These are phyloP conservation scores for Ocimum tenuiflorum DNA, from an alignment of 257 asterid species.

Conservation along the genomic window DNA sequence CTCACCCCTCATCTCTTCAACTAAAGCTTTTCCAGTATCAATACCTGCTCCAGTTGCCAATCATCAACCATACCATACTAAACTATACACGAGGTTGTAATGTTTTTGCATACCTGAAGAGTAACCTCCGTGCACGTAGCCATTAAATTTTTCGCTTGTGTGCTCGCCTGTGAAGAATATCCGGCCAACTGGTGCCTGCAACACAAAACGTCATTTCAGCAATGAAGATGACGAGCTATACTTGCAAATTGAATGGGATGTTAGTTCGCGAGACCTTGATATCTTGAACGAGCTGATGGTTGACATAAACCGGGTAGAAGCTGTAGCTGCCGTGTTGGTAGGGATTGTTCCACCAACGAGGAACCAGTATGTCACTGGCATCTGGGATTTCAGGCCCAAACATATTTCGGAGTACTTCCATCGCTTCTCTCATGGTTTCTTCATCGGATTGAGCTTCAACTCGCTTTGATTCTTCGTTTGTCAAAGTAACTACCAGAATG, in stretches of 20 bases:
- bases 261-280: constrained; percentile 62
- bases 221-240: neutral
- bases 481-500: constrained; percentile 74
- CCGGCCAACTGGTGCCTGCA: constrained; percentile 75
- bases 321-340: constrained; percentile 95
- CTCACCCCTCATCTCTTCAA: constrained; percentile 48
- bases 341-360: constrained; percentile 92
- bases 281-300: constrained; percentile 49
- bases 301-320: constrained; percentile 53
- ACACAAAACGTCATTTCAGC: neutral
- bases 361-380: constrained; percentile 68
- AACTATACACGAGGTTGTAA: neutral
- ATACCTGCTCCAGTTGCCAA: constrained; percentile 38
- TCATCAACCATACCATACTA: no score
- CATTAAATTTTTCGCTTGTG: constrained; percentile 70
- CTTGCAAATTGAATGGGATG: no score
- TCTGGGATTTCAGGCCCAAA: constrained; percentile 63
- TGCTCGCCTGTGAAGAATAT: constrained; percentile 80
- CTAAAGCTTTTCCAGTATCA: constrained; percentile 51
- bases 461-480: constrained; percentile 78
- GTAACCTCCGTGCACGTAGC: constrained; percentile 85
- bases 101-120: constrained; percentile 47
- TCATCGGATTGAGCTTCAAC: constrained; percentile 72
- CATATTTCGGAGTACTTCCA: constrained; percentile 76
- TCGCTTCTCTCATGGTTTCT: constrained; percentile 72